Conservation (phyloP, 1,284 basidiomycete species). For the Meripilus lineatus region DNA sequence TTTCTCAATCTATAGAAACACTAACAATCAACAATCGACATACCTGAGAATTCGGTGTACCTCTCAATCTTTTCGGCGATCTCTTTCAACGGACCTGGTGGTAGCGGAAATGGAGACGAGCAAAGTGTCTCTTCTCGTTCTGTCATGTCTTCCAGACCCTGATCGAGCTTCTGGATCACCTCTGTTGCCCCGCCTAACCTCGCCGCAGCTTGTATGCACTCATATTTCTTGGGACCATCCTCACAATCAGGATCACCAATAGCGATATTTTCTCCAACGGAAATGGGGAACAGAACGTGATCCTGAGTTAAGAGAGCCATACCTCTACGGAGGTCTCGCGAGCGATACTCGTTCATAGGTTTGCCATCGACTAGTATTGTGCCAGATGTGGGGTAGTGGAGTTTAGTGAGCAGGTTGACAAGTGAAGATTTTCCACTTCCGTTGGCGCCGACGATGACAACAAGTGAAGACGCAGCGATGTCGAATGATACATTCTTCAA, state of each 20-base stretch:
- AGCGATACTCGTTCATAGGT: constrained; percentile 48
- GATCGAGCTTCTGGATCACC: constrained; percentile 52
- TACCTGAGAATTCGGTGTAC: constrained; percentile 11
- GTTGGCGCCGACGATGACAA: constrained; percentile 70
- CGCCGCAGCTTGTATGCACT: constrained; percentile 36
- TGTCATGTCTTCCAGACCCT: constrained; percentile 45
- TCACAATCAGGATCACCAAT: constrained; percentile 49
- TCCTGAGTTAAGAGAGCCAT: constrained; percentile 70
- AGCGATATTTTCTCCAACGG: constrained; percentile 68
- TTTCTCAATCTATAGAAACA: no score
- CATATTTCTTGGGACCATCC: constrained; percentile 33
- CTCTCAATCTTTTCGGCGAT: constrained; percentile 6
- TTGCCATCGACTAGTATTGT: constrained; percentile 53
- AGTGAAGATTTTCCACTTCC: constrained; percentile 73
- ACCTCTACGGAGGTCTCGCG: constrained; percentile 51
- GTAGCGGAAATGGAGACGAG: not conserved
- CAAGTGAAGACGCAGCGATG: constrained; percentile 31
- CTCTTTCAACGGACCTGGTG: constrained; percentile 7
- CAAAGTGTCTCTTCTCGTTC: not conserved
- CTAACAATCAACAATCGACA: no score
- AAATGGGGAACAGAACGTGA: constrained; percentile 63
- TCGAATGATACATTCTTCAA: constrained; percentile 59
- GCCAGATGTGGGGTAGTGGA: constrained; percentile 64
- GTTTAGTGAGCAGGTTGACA: constrained; percentile 58
- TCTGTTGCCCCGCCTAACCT: constrained; percentile 56